Percentiles rank a stretch among this genome's conserved stretches.
phyloP scores from a whole-genome alignment of 805 yeast genomes.

The Monosporozyma siamensis region DNA sequence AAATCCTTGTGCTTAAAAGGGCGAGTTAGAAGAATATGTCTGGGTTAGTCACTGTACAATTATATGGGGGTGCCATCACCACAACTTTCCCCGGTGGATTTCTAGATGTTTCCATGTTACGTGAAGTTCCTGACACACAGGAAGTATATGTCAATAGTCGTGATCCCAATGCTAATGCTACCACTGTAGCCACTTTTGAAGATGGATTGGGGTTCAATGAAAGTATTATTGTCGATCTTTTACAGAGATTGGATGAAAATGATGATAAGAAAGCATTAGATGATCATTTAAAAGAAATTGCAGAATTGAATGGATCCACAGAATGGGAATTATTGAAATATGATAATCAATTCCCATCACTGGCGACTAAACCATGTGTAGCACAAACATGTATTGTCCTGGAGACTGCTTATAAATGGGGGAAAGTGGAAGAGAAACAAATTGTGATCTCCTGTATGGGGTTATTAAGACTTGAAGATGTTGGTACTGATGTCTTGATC shows the following conservation, averaged over 20 bases:
- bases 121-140: constrained; percentile 89
- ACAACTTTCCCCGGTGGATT: constrained; percentile 49
- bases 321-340: constrained; percentile 26
- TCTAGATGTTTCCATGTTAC: constrained; percentile 65
- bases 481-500: constrained; percentile 51
- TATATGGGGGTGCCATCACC: constrained; percentile 80
- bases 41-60: constrained; percentile 9
- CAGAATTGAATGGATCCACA: constrained; percentile 34
- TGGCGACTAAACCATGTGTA: background rate
- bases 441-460: constrained; percentile 46
- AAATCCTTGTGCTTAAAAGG: too few relatives aligned
- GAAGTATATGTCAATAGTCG: constrained; percentile 65
- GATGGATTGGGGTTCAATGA: constrained; percentile 37
- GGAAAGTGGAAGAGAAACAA: constrained; percentile 29
- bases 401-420: constrained; percentile 47
- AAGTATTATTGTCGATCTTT: constrained; percentile 54
- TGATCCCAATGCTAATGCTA: constrained; percentile 11
- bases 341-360: constrained; percentile 5
- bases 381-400: constrained; percentile 30
- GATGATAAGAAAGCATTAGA: constrained; percentile 36
- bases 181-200: constrained; percentile 23
- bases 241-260: constrained; percentile 40
- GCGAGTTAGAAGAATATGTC: background rate
- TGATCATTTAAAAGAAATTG: constrained; percentile 49
- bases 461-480: constrained; percentile 42